Evolutionary conservation across 805 yeast genomes (phyloP).

Genomic region (Yamadazyma sp.): DNA sequence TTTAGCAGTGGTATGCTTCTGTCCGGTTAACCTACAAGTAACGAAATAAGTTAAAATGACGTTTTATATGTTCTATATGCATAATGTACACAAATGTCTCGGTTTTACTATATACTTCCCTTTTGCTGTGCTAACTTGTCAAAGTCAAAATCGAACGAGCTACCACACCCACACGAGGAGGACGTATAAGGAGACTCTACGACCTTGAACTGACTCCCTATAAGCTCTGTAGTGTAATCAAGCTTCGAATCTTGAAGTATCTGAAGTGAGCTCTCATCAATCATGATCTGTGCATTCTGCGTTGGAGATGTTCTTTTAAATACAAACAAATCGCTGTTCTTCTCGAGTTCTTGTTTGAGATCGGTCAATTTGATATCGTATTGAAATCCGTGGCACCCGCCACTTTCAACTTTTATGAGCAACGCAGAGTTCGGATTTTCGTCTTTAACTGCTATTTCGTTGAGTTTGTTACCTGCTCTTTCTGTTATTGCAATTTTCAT

Average conservation of each 20-base stretch:
- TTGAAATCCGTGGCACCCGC: slow-evolving; percentile 98
- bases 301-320: slow-evolving; percentile 51
- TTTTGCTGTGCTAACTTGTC: slow-evolving; percentile 36
- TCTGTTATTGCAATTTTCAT: slow-evolving; percentile 47
- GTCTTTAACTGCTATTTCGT: slow-evolving; percentile 52
- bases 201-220: slow-evolving; percentile 90
- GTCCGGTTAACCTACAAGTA: too few species aligned
- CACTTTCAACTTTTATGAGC: slow-evolving; percentile 81
- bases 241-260: slow-evolving; percentile 82
- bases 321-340: slow-evolving; percentile 43
- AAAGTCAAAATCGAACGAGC: slow-evolving; percentile 48
- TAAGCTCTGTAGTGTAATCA: slow-evolving; percentile 87
- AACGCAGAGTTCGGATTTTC: slow-evolving; percentile 61
- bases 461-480: slow-evolving; percentile 53
- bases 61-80: too few species aligned
- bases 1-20: too few species aligned
- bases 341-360: slow-evolving; percentile 33
- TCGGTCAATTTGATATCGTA: slow-evolving; percentile 69
- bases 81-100: too few species aligned
- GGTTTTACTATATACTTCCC: slow-evolving; percentile 10
- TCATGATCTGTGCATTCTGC: slow-evolving; percentile 63
- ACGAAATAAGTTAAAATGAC: too few species aligned
- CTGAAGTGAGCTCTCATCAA: slow-evolving; percentile 78
- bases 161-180: slow-evolving; percentile 47
- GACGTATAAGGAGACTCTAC: slow-evolving; percentile 87